Base-by-base conservation (phyloP, 768 basidiomycete genomes). In the Podaxis pistillaris region DNA sequence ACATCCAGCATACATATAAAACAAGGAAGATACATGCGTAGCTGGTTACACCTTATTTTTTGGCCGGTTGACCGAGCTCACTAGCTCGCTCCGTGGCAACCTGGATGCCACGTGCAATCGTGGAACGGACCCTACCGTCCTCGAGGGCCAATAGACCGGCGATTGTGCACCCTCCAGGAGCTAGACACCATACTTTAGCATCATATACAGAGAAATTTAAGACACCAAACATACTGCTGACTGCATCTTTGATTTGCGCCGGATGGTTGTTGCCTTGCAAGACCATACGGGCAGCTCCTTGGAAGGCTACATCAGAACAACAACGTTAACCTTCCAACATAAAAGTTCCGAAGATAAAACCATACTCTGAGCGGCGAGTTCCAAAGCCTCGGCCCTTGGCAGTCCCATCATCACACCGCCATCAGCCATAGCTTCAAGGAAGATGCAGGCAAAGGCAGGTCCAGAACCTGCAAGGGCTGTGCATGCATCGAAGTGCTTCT, bases 401-500 rank as follows among this genome's bases (percentile, higher is more conserved):
- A 99, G 77, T 33, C 97, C 97, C 97, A 98, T 98, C 96, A 99
- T 98, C 51, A 98, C 97, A 49, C 95, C 97, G 28, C 97, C 97
- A 73, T 98, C 97, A 1, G 94, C 90, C 95, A 99, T 97, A 0
- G 97, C 96, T 74, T 99, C 97, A 65, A 99, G 81, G 69, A 98
- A 94, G 54, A 98, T 88, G 67, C 94, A 95, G 0, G 94, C 95
- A 74, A 99, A 98, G 0, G 97, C 97, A 41, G 97, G 97, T 0
- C 97, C 97, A 6, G 94, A 94, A 0, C 96, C 97, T 15, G 93
- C 94, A 2, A 99, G 82, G 11, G 97, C 97, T 0, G 97, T 99
- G 72, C 94, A 97, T 4, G 96, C 96, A 76, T 99, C 96, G 69
- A 99, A 99, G 74, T 98, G 92, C 74, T 96, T 98, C 75, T 99